Conservation (phyloP, 108 stramenopile species). For the Skeletonema marinoi region DNA sequence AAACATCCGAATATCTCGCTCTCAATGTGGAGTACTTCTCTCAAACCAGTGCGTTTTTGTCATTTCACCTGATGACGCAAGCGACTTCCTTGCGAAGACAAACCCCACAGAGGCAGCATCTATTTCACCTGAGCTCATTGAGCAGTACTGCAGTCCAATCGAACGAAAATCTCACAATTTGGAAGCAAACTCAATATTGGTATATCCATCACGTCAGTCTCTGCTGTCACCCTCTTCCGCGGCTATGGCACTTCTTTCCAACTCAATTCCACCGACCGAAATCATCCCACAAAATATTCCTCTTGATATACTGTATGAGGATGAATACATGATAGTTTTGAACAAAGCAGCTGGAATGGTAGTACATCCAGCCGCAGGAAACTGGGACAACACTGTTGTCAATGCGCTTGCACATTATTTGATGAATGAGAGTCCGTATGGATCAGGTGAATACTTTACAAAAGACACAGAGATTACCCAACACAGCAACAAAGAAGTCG, state of each 20-base stretch:
- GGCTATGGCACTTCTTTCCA: constrained; percentile 38
- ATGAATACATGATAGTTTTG: constrained; percentile 90
- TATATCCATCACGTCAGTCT: constrained; percentile 52
- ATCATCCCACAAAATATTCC: constrained; percentile 81
- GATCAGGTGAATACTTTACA: constrained; percentile 64
- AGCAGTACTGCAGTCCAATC: constrained; percentile 21
- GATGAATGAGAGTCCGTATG: constrained; percentile 62
- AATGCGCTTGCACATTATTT: constrained; percentile 95
- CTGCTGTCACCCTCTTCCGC: constrained; percentile 33
- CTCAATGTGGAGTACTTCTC: constrained; percentile 48
- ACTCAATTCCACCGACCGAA: constrained; percentile 52
- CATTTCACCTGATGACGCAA: constrained; percentile 29
- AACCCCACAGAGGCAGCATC: background rate
- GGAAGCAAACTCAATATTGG: constrained; percentile 36
- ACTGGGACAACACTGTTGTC: constrained; percentile 94
- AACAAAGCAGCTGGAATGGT: constrained; percentile 96
- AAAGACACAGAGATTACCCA: constrained; percentile 4
- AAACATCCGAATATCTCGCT: constrained; percentile 33
- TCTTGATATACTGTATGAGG: constrained; percentile 89
- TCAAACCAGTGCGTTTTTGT: constrained; percentile 37
- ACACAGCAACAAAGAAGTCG: background rate
- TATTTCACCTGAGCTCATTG: constrained; percentile 22
- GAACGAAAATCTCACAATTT: constrained; percentile 36
- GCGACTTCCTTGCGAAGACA: background rate
- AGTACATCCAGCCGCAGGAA: constrained; percentile 97